These are phyloP conservation scores for Hypomontagnella monticulosa DNA, from an alignment of 495 filamentous ascomycete species.

Conservation along the genomic window DNA sequence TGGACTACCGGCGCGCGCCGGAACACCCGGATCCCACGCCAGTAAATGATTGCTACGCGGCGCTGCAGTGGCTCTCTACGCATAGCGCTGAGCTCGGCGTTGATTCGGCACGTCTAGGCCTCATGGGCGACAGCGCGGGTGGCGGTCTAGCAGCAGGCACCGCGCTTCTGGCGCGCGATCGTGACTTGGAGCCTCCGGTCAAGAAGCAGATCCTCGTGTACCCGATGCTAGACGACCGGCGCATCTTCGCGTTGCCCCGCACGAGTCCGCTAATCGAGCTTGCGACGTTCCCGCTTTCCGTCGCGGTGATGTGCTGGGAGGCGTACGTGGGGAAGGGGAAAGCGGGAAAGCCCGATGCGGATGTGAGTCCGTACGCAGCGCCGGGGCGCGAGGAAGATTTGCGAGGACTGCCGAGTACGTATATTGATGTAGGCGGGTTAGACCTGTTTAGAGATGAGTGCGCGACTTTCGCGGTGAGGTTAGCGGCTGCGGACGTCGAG, in stretches of 20 bases:
- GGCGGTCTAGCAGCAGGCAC: slow-evolving; percentile 37
- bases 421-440: slow-evolving; percentile 42
- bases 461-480: slow-evolving; percentile 42
- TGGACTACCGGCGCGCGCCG: slow-evolving; percentile 52
- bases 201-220: slow-evolving; percentile 41
- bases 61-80: slow-evolving; percentile 25
- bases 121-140: slow-evolving; percentile 46
- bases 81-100: slow-evolving; percentile 31
- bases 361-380: slow-evolving; percentile 34
- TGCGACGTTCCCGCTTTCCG: slow-evolving; percentile 2
- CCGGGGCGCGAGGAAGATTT: slow-evolving; percentile 37
- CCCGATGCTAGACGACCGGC: slow-evolving; percentile 47
- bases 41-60: slow-evolving; percentile 42
- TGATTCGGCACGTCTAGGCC: slow-evolving; percentile 39
- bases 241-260: neutral
- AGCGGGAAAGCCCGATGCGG: slow-evolving; percentile 10
- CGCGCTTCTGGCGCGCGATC: slow-evolving; percentile 39
- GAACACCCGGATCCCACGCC: slow-evolving; percentile 41
- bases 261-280: slow-evolving; percentile 10
- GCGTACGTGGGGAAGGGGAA: slow-evolving; percentile 27
- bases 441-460: slow-evolving; percentile 51
- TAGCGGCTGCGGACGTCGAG: slow-evolving; percentile 48
- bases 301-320: slow-evolving; percentile 24
- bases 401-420: slow-evolving; percentile 41
- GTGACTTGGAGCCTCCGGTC: slow-evolving; percentile 30